Evolutionary conservation across 2,329 filamentous ascomycete genomes (phyloP).

Genomic region (Cytospora chrysosperma): DNA sequence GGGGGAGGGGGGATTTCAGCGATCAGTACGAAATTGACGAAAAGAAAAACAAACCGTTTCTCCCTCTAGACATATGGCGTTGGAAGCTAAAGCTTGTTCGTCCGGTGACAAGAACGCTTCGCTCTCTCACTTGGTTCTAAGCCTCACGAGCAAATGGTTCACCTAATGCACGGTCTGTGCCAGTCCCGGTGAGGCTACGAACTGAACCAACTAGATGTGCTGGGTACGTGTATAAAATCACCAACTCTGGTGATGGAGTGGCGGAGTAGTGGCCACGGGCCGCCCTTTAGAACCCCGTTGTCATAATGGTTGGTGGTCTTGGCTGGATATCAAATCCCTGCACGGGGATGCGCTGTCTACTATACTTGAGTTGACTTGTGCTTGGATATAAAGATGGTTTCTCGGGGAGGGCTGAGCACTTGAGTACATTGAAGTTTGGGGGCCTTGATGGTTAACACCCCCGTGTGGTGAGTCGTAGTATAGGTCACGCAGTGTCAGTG

Average conservation of each 20-base stretch:
- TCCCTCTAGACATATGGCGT: not conserved
- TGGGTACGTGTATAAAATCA: not conserved
- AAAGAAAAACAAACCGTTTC: not conserved
- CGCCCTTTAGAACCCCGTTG: not conserved
- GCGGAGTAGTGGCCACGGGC: not conserved
- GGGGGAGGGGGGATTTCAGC: no score
- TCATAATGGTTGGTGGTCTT: not conserved
- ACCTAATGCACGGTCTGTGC: not conserved
- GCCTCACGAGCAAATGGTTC: not conserved
- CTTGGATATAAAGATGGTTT: not conserved
- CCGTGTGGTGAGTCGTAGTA: not conserved
- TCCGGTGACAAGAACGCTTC: not conserved
- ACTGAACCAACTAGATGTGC: not conserved
- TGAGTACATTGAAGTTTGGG: not conserved
- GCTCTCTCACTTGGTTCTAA: not conserved
- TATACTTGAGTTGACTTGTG: not conserved
- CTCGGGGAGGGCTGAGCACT: not conserved
- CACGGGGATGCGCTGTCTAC: not conserved
- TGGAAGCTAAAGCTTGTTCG: not conserved
- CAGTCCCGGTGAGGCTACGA: not conserved
- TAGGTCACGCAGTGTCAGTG: not conserved
- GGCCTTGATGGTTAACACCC: not conserved
- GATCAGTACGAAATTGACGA: not conserved
- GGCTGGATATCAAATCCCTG: not conserved
- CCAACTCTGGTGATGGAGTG: not conserved